Conservation (phyloP, 306 rosid species). For the Vachellia collinsii region DNA sequence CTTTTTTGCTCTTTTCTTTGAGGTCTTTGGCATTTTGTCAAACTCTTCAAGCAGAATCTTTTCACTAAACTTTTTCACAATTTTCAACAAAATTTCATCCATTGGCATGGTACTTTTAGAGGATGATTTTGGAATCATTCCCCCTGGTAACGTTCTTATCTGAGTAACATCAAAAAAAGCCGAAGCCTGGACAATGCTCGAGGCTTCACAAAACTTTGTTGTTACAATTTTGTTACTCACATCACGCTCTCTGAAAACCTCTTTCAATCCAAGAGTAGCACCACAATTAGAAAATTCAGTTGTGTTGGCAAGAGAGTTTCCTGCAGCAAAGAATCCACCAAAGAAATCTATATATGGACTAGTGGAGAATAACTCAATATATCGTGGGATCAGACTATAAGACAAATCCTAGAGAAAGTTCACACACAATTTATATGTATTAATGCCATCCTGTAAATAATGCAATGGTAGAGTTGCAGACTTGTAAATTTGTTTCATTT, state of each 20-base stretch:
- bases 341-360: background rate
- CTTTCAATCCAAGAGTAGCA: conserved; percentile 69
- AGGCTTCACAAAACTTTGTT: conserved; percentile 62
- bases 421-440: background rate
- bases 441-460: conserved; percentile 22
- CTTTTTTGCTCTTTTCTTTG: conserved; percentile 65
- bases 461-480: conserved; percentile 15
- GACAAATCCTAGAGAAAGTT: conserved; percentile 10
- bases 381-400: background rate
- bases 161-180: conserved; percentile 50
- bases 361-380: conserved; percentile 15
- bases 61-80: conserved; percentile 66
- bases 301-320: conserved; percentile 41
- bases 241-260: conserved; percentile 58
- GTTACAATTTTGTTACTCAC: conserved; percentile 49
- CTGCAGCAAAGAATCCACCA: conserved; percentile 51
- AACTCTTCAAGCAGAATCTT: conserved; percentile 68
- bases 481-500: conserved; percentile 21
- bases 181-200: conserved; percentile 62
- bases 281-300: conserved; percentile 29
- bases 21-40: conserved; percentile 59
- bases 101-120: conserved; percentile 54
- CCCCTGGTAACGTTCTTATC: conserved; percentile 46
- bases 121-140: conserved; percentile 44
- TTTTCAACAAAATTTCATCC: conserved; percentile 65